Evolutionary conservation across 371 early-diverging fungal species (phyloP).

Genomic region (Entomophthora muscae): DNA sequence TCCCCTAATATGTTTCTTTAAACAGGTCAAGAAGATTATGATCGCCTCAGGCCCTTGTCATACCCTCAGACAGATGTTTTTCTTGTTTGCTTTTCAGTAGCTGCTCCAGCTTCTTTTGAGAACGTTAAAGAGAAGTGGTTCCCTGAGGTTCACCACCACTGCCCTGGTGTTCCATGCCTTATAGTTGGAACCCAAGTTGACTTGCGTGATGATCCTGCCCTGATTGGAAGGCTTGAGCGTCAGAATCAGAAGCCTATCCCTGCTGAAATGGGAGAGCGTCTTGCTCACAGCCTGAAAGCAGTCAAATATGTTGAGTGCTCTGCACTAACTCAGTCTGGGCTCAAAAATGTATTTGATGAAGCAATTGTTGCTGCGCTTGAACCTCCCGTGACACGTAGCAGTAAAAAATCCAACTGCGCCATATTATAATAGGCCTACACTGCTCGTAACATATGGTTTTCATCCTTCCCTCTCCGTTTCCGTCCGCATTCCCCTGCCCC

Average conservation of each 20-base stretch:
- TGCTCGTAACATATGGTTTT: neutral
- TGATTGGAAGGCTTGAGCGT: conserved; percentile 60
- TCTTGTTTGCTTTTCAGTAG: conserved; percentile 92
- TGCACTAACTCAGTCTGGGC: conserved; percentile 83
- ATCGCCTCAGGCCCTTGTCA: conserved; percentile 88
- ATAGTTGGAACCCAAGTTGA: conserved; percentile 95
- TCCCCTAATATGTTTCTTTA: neutral
- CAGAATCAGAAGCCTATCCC: conserved; percentile 72
- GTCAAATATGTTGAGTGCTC: conserved; percentile 97
- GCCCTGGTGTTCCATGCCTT: conserved; percentile 91
- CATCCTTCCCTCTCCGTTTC: neutral
- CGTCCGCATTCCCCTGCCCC: neutral
- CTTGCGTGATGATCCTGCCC: conserved; percentile 72
- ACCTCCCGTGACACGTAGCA: conserved; percentile 54
- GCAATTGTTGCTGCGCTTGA: conserved; percentile 96
- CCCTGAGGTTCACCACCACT: conserved; percentile 89
- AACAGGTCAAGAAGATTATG: conserved; percentile 90
- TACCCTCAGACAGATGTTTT: conserved; percentile 91
- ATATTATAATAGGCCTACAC: conserved; percentile 28
- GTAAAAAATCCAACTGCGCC: conserved; percentile 52
- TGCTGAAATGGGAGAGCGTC: conserved; percentile 61
- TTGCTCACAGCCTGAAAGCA: conserved; percentile 78
- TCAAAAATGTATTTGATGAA: conserved; percentile 97
- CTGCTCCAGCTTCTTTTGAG: conserved; percentile 81
- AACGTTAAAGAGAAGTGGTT: conserved; percentile 83